Evolutionary conservation across 1,284 basidiomycete species (phyloP), one percentile per base, ranked within the genome.

Genomic region (Rhodotorula sp.): DNA sequence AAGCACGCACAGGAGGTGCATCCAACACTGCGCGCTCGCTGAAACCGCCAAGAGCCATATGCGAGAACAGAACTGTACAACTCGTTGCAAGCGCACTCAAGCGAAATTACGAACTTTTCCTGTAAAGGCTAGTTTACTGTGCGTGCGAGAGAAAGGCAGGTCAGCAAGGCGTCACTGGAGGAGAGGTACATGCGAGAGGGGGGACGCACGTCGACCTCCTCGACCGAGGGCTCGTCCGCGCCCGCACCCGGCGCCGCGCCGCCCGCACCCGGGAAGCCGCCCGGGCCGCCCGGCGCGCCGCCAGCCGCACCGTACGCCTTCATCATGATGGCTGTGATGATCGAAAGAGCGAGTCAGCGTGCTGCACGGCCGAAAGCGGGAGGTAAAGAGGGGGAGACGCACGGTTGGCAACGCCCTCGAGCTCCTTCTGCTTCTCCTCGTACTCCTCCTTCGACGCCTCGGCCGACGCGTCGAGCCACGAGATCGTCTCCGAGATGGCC

Each of bases 381-480:
- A 19, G 27, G 13, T 29, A 27, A 32, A 13, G 29, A 6, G 27
- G 51, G 8, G 53, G 29, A 15, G 39, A 58, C 57, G 39, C 57
- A 58, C 32, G 70, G 86, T 90, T 95, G 78, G 94, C 91, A 77
- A 94, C 82, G 21, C 81, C 85, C 85, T 99, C 96, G 70, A 99
- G 87, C 84, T 97, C 95, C 87, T 97, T 97, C 84, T 97, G 95
- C 85, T 90, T 91, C 81, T 87, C 87, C 83, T 94, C 91, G 85
- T 97, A 96, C 86, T 99, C 97, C 81, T 96, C 93, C 85, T 94
- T 97, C 76, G 89, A 90, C 21, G 88, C 97, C 83, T 97, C 93
- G 80, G 92, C 90, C 60, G 91, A 91, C 73, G 78, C 84, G 82
- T 97, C 96, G 78, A 99, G 89, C 92, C 92, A 73, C 72, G 85